phyloP scores from a whole-genome alignment of 345 rosid species.

The Murraya koenigii region DNA sequence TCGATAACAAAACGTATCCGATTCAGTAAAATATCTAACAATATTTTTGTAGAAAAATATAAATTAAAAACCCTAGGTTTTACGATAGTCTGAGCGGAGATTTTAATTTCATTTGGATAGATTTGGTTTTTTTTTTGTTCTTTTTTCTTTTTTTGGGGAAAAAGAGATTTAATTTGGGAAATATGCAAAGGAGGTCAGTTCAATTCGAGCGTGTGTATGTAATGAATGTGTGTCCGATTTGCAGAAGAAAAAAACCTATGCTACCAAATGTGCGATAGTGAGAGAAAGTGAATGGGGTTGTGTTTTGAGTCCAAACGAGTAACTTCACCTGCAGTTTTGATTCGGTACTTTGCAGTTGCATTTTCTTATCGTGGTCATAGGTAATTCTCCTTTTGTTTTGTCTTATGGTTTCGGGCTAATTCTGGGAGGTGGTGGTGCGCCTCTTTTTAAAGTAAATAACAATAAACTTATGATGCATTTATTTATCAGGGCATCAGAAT shows the following conservation, averaged over 20 bases:
- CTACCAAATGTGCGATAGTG: neutral
- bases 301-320: slow-evolving; percentile 4
- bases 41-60: neutral
- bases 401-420: neutral
- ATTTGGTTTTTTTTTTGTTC: neutral
- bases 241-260: slow-evolving; percentile 21
- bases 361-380: neutral
- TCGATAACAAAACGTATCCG: neutral
- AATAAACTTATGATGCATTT: no score
- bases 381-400: neutral
- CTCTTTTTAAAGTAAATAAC: no score
- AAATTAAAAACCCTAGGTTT: slow-evolving; percentile 21
- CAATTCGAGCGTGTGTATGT: neutral
- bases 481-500: no score
- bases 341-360: neutral
- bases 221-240: slow-evolving; percentile 12
- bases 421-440: neutral
- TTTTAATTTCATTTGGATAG: neutral
- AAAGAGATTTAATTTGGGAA: neutral
- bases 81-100: neutral
- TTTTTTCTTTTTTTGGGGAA: neutral
- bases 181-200: neutral
- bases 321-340: neutral
- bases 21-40: neutral
- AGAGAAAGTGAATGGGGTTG: neutral